Base-by-base conservation (phyloP, 202 grass and related monocot species). In the Miscanthus sacchariflorus region DNA sequence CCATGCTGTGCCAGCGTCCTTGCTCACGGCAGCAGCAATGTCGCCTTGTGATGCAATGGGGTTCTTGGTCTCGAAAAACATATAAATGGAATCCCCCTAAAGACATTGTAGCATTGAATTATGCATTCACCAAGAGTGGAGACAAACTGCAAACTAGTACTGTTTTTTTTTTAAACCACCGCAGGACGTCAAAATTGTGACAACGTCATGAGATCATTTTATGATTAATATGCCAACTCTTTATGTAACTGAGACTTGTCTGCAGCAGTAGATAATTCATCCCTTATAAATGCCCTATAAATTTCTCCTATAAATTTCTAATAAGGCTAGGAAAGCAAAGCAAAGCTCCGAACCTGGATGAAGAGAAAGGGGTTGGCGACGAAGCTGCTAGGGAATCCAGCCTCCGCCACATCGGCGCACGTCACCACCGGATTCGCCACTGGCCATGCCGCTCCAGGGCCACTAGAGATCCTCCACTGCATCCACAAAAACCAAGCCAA, bases 51-150 rank as follows among this genome's bases (percentile, higher is more conserved):
- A 88, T 80, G 96, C 88, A 15, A 90, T 50, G 1, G 94, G 65
- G 54, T 96, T 92, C 83, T 99, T 99, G 4, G 94, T 91, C 88
- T 99, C 94, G 6, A 95, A 96, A 54, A 99, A 96, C 92, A 99
- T 92, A 72, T 99, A 99, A 43, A 99, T 74, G 40, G 43, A 44
- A 52, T 89, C 83, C 11, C 89, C 94, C 96, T 96, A 82, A 77
- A 81, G 8, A 84, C 40, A 78, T 77, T 30, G 50, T 36, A 86
- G 24, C 28, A 68, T 17, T 35, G 5, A 13, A 68, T 64, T 81
- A 77, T 33, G 4, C 11, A 59, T 68, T 28, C 72, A 73, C 72
- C 30, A 58, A 24, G 13, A 6, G 4, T 27, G 61, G 24, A 65
- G 23, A 66, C 24, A 86, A 36, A 30, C 8, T 38, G 52, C 52